phyloP scores from a whole-genome alignment of 169 alveolate species.

The Plasmodium vivax region DNA sequence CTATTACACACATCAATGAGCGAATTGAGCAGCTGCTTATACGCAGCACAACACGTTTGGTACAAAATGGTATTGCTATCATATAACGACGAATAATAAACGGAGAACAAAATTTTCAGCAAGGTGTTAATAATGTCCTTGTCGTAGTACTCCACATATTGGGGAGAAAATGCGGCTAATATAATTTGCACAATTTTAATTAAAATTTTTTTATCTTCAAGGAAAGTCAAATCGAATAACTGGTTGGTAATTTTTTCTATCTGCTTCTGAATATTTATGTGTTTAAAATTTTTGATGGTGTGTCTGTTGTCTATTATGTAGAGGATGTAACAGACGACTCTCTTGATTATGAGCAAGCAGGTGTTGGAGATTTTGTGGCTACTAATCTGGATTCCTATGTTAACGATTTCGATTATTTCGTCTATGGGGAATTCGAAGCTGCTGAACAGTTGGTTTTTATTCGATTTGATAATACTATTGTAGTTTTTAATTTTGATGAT shows the following conservation, averaged over 20 bases:
- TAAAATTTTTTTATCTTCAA: constrained; percentile 37
- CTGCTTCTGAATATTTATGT: constrained; percentile 42
- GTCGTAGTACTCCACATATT: constrained; percentile 39
- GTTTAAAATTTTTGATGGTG: constrained; percentile 14
- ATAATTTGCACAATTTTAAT: constrained; percentile 65
- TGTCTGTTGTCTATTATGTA: constrained; percentile 61
- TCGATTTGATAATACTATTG: constrained; percentile 48
- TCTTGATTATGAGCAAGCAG: constrained; percentile 23
- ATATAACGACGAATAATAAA: constrained; percentile 61
- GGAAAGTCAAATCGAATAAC: constrained; percentile 62
- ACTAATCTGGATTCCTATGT: constrained; percentile 21
- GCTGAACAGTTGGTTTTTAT: constrained; percentile 26
- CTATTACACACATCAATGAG: constrained; percentile 61
- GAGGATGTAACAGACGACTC: constrained; percentile 44
- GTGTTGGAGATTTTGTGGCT: constrained; percentile 32
- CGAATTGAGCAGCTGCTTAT: constrained; percentile 54
- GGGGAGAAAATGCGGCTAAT: constrained; percentile 58
- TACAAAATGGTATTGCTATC: constrained; percentile 44
- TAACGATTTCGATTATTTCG: constrained; percentile 48
- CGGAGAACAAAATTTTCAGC: constrained; percentile 49
- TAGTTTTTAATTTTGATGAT: constrained; percentile 50
- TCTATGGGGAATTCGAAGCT: constrained; percentile 60
- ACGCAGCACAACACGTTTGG: constrained; percentile 70
- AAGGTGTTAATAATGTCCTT: constrained; percentile 55
- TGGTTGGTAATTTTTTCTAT: constrained; percentile 60